Evolutionary conservation across 1,139 yeast species (phyloP).

Genomic region (Lodderomyces oxycetoniae): DNA sequence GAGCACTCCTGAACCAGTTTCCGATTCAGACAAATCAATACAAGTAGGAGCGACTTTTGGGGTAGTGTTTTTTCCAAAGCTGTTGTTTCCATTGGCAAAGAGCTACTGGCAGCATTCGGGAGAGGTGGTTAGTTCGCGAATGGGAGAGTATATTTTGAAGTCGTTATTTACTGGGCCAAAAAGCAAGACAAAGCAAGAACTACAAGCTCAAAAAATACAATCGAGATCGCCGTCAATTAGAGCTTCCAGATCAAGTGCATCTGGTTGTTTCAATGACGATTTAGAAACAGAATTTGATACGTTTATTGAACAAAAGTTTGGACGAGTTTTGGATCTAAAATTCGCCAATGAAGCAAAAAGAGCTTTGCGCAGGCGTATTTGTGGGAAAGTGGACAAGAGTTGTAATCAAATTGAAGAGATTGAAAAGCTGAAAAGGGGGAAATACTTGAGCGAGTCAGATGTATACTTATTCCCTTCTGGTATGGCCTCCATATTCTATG

Average conservation of each 20-base stretch:
- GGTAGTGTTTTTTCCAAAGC: constrained; percentile 66
- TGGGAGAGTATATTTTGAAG: constrained; percentile 77
- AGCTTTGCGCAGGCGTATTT: constrained; percentile 70
- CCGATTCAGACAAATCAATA: constrained; percentile 53
- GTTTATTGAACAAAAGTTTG: constrained; percentile 84
- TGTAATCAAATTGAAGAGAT: constrained; percentile 29
- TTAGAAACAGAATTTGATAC: constrained; percentile 54
- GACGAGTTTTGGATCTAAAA: constrained; percentile 77
- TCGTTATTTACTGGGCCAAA: constrained; percentile 44
- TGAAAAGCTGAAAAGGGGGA: constrained; percentile 30
- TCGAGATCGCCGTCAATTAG: constrained; percentile 31
- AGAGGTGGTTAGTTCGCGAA: constrained; percentile 85
- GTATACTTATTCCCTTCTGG: constrained; percentile 87
- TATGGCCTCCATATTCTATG: constrained; percentile 84
- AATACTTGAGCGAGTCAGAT: constrained; percentile 48
- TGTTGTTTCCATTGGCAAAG: constrained; percentile 60
- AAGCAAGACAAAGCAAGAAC: constrained; percentile 24
- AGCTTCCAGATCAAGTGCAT: constrained; percentile 17
- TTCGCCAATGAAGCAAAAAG: constrained; percentile 71
- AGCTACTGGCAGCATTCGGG: constrained; percentile 97
- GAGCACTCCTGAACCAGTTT: constrained; percentile 64
- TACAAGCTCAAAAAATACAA: constrained; percentile 38
- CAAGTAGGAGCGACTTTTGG: constrained; percentile 66
- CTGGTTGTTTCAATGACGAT: constrained; percentile 24
- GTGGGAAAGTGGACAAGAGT: constrained; percentile 57